Conservation (phyloP, 306 rosid genomes). For the Heteromeles arbutifolia region DNA sequence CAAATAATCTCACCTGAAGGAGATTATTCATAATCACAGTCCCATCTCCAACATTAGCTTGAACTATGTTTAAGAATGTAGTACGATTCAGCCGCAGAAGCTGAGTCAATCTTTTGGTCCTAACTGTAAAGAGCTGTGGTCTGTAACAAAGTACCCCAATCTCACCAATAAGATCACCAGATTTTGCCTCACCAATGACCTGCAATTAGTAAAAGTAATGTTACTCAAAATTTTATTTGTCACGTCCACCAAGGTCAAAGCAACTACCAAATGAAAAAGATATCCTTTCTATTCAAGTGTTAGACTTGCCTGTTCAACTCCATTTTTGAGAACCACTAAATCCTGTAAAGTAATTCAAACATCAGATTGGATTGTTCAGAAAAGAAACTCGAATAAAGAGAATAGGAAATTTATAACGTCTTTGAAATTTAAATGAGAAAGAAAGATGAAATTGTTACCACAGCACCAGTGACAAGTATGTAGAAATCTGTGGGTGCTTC, state of each 20-base stretch:
- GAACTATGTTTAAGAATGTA: conserved; percentile 63
- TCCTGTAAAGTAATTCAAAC: conserved; percentile 45
- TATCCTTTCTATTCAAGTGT: not conserved
- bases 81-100: conserved; percentile 74
- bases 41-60: conserved; percentile 88
- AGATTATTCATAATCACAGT: conserved; percentile 87
- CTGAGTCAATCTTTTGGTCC: conserved; percentile 80
- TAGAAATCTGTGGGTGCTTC: conserved; percentile 97
- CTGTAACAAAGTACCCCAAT: conserved; percentile 88
- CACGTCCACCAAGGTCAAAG: not conserved
- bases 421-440: not conserved
- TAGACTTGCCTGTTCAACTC: conserved; percentile 67
- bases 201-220: conserved; percentile 20
- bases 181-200: conserved; percentile 72
- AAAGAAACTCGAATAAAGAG: not conserved
- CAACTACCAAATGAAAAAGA: not conserved
- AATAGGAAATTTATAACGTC: not conserved
- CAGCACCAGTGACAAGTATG: conserved; percentile 76
- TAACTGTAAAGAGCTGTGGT: conserved; percentile 80
- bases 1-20: conserved; percentile 56
- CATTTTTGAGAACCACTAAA: conserved; percentile 52
- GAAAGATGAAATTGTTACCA: conserved; percentile 42
- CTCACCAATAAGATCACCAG: conserved; percentile 80
- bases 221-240: not conserved
- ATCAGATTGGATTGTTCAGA: conserved; percentile 11